Evolutionary conservation across 495 filamentous ascomycete genomes (phyloP).

Genomic region (Daldinia caldariorum): DNA sequence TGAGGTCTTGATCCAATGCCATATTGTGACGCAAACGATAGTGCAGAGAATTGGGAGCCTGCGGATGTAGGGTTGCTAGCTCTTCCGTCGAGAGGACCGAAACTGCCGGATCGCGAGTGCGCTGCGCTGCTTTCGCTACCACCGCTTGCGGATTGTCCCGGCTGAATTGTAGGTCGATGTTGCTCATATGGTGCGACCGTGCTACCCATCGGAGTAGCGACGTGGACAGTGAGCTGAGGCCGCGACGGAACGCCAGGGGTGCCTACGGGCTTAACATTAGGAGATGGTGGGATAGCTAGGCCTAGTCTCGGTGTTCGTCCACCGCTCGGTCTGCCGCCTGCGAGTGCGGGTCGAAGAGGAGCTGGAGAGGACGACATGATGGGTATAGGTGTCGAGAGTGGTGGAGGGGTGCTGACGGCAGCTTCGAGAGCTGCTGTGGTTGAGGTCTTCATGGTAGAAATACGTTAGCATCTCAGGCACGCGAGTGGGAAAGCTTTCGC

Average conservation of each 20-base stretch:
- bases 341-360: constrained; percentile 85
- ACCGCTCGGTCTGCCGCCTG: constrained; percentile 72
- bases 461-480: constrained; percentile 47
- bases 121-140: constrained; percentile 72
- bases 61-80: constrained; percentile 81
- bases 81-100: constrained; percentile 75
- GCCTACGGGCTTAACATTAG: constrained; percentile 75
- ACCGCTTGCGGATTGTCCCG: constrained; percentile 70
- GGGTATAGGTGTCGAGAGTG: constrained; percentile 53
- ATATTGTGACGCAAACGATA: constrained; percentile 78
- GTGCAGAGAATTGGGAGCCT: constrained; percentile 79
- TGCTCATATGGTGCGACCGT: constrained; percentile 71
- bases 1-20: constrained; percentile 64
- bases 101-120: constrained; percentile 79
- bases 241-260: constrained; percentile 48
- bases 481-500: constrained; percentile 30
- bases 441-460: constrained; percentile 45
- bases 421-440: constrained; percentile 41
- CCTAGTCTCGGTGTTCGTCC: constrained; percentile 80
- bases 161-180: constrained; percentile 55
- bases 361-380: constrained; percentile 79
- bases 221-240: constrained; percentile 71
- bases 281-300: constrained; percentile 86
- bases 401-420: constrained; percentile 44
- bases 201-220: constrained; percentile 87